These are phyloP conservation scores for Chlamydomonas urium DNA, from an alignment of 139 green algal genomes.

Conservation along the genomic window DNA sequence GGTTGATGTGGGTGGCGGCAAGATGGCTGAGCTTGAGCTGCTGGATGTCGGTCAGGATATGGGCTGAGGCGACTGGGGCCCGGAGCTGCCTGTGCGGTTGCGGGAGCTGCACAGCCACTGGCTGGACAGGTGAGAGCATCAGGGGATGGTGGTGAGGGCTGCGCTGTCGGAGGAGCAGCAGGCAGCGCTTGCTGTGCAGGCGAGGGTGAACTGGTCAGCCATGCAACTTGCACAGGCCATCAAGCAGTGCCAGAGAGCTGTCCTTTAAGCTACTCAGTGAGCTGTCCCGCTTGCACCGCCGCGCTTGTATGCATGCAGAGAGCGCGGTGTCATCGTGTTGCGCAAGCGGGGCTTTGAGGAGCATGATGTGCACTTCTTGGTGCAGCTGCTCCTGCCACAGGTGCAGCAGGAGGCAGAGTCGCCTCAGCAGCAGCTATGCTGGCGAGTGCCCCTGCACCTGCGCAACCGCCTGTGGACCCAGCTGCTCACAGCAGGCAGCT, in stretches of 20 bases:
- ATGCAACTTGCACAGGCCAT: too few species aligned
- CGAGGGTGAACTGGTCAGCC: too few species aligned
- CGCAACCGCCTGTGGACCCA: constrained; percentile 9
- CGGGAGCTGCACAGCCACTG: constrained; percentile 49
- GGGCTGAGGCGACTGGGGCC: constrained; percentile 28
- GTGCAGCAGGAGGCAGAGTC: background rate
- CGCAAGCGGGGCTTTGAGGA: constrained; percentile 30
- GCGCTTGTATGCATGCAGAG: constrained; percentile 19
- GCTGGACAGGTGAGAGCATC: constrained; percentile 40
- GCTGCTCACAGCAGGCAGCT: too few species aligned
- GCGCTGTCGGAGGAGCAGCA: too few species aligned
- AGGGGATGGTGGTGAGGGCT: too few species aligned
- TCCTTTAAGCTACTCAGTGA: too few species aligned
- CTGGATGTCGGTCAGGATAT: constrained; percentile 26
- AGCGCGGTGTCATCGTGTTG: constrained; percentile 28
- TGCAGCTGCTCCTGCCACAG: background rate
- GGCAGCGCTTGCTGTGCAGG: too few species aligned
- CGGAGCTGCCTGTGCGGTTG: constrained; percentile 33
- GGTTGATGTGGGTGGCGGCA: background rate
- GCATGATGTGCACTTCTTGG: constrained; percentile 27
- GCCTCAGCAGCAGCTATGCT: constrained; percentile 6
- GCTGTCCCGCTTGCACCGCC: too few species aligned
- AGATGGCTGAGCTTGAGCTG: constrained; percentile 38
- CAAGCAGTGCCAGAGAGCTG: too few species aligned
- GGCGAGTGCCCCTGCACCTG: background rate